Evolutionary conservation across 306 rosid species (phyloP).

Genomic region (Citrullus amarus): DNA sequence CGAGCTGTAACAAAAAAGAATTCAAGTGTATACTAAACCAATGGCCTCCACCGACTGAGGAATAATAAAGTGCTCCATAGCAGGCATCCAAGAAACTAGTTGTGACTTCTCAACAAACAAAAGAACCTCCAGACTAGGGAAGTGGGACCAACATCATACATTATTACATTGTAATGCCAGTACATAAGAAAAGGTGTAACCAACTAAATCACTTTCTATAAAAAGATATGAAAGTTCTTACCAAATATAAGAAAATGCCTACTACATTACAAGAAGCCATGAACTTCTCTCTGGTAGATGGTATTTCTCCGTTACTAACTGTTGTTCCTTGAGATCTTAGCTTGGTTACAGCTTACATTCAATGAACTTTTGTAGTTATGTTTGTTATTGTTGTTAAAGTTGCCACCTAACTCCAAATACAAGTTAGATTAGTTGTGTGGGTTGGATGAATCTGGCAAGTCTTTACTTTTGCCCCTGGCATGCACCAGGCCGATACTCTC

Average conservation of each 20-base stretch:
- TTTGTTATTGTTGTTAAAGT: background rate
- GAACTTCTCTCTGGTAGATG: background rate
- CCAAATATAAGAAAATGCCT: background rate
- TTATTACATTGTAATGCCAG: background rate
- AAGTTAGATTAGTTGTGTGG: background rate
- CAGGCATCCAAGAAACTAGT: background rate
- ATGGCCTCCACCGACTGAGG: background rate
- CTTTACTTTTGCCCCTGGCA: slow-evolving; percentile 29
- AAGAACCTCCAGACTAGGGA: background rate
- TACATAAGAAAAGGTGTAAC: background rate
- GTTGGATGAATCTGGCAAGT: background rate
- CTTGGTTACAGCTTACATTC: slow-evolving; percentile 2
- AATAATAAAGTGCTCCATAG: background rate
- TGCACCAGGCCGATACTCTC: slow-evolving; percentile 79
- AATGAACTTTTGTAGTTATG: background rate
- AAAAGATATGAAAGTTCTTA: background rate
- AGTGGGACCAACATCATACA: background rate
- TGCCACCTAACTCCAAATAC: background rate
- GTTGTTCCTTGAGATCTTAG: background rate
- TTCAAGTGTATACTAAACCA: background rate
- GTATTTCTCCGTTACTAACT: background rate
- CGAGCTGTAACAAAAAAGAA: background rate
- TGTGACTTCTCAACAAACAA: background rate
- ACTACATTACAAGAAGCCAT: background rate
- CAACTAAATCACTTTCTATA: slow-evolving; percentile 7